Base-by-base conservation (phyloP, 352 stramenopile species). In the Globisporangium paddicum region DNA sequence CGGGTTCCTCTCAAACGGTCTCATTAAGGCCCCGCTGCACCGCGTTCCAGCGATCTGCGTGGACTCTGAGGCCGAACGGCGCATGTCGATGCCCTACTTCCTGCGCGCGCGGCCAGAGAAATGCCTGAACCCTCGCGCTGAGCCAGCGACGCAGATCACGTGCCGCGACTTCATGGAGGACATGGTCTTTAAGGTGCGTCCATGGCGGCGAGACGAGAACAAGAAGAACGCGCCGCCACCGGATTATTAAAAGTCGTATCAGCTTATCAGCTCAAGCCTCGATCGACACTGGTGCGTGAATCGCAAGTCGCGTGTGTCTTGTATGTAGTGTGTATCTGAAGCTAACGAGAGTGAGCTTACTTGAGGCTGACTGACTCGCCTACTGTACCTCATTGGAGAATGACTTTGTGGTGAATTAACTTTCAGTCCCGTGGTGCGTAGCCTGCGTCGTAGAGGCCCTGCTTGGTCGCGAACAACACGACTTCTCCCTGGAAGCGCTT, bases 81-180 rank as follows among this genome's bases (percentile, higher is more conserved):
- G 82, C 52, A 94, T 94, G 85, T 94, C 85, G 1, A 94, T 94
- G 85, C 85, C 85, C 7, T 94, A 89, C 55, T 94, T 93, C 58
- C 58, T 94, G 34, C 66, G 85, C 25, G 77, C 69, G 6, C 71
- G 71, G 16, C 85, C 85, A 6, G 59, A 86, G 25, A 68, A 63
- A 30, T 75, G 79, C 9, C 41, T 94, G 5, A 94, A 91, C 37
- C 85, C 80, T 1, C 73, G 65, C 18, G 72, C 75, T 0, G 61
- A 68, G 2, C 28, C 41, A 0, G 55, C 38, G 0, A 58, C 70
- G 37, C 77, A 82, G 49, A 67, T 91, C 46, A 89, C 77, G 21
- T 87, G 74, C 35, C 75, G 85, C 19, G 81, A 94, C 54, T 93
- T 94, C 42, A 94, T 94, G 82, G 82, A 93, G 60, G 73, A 94